Evolutionary conservation across 176 grass and related monocot genomes (phyloP), one percentile per base, ranked within the genome.

Genomic region (Oryza longistaminata): DNA sequence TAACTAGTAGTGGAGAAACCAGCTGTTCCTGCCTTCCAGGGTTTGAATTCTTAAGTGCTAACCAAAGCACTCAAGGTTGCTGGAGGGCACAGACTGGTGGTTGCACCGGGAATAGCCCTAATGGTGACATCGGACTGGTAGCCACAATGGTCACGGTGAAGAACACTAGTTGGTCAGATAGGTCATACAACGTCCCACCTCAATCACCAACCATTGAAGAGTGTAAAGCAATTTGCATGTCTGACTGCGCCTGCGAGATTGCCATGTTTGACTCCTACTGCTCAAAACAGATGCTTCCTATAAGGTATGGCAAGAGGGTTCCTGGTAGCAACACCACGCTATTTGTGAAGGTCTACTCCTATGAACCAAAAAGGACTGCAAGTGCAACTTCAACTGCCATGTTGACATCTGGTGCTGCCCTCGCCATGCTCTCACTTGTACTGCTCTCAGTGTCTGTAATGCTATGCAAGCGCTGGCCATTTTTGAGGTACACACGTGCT

Each of bases 261-360:
- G 74, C 81, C 15, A 82, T 27, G 81, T 88, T 88, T 69, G 64
- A 65, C 50, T 24, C 49, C 21, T 74, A 66, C 70, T 85, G 88
- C 64, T 85, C 82, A 70, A 89, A 81, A 19, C 77, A 81, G 52
- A 81, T 81, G 77, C 46, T 89, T 76, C 82, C 88, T 25, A 75
- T 85, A 61, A 89, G 82, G 15, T 89, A 85, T 19, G 88, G 88
- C 22, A 85, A 7, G 71, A 70, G 22, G 1, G 25, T 81, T 75
- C 70, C 31, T 9, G 37, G 22, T 69, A 70, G 77, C 88, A 90
- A 90, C 40, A 81, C 10, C 22, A 89, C 82, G 6, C 35, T 81
- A 49, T 85, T 85, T 75, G 83, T 89, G 27, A 89, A 89, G 82
- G 71, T 89, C 3, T 84, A 85, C 71, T 60, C 71, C 50, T 34